phyloP scores from a whole-genome alignment of 768 basidiomycete species.

The Auriscalpium vulgare region DNA sequence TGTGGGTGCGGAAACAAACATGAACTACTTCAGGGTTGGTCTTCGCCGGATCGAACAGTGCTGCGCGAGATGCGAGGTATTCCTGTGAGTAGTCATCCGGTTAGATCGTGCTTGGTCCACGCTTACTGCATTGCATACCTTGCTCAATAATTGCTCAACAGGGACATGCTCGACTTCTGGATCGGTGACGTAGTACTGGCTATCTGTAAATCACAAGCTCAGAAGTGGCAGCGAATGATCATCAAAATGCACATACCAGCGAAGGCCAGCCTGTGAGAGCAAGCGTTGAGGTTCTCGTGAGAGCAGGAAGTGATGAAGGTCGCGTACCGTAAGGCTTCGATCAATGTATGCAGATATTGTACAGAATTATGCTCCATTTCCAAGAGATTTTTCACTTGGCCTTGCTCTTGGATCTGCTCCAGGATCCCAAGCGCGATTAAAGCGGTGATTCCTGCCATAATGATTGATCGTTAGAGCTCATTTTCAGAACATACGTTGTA shows the following conservation, averaged over 20 bases:
- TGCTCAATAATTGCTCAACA: conserved; percentile 75
- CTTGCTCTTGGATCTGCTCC: conserved; percentile 74
- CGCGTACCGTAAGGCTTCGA: conserved; percentile 74
- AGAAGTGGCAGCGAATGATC: background rate
- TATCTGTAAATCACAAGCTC: conserved; percentile 40
- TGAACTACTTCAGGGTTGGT: conserved; percentile 60
- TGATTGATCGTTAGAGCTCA: background rate
- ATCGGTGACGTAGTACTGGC: conserved; percentile 87
- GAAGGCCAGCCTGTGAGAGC: conserved; percentile 40
- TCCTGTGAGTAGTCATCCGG: conserved; percentile 37
- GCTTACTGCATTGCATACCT: conserved; percentile 35
- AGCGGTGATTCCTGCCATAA: conserved; percentile 67
- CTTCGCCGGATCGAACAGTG: conserved; percentile 63
- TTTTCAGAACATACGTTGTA: background rate
- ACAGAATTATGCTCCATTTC: conserved; percentile 88
- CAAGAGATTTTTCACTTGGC: conserved; percentile 56
- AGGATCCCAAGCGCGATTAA: conserved; percentile 89
- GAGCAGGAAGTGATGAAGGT: background rate
- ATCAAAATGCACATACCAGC: conserved; percentile 43
- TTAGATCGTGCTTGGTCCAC: background rate
- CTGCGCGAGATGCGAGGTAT: conserved; percentile 76
- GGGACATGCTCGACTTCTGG: conserved; percentile 75
- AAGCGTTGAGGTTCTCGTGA: background rate
- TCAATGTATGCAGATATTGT: conserved; percentile 79
- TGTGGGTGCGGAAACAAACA: conserved; percentile 30